These are phyloP conservation scores for Amanita brunnescens DNA, from an alignment of 768 basidiomycete species.

Conservation along the genomic window DNA sequence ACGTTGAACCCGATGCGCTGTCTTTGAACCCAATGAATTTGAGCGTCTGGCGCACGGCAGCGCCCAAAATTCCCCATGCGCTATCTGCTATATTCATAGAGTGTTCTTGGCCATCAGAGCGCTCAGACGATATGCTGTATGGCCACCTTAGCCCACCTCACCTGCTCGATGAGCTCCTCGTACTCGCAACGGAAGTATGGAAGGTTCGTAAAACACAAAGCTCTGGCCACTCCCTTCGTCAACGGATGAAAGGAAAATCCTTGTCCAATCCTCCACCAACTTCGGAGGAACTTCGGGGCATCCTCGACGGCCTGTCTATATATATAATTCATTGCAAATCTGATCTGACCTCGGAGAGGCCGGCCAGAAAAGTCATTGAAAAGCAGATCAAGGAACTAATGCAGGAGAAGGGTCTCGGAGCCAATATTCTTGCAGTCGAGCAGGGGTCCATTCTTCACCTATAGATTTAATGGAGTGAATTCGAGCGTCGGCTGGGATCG, in stretches of 20 bases:
- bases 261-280: conserved; percentile 12
- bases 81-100: conserved; percentile 88
- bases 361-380: conserved; percentile 60
- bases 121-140: conserved; percentile 59
- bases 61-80: conserved; percentile 58
- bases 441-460: conserved; percentile 60
- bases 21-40: conserved; percentile 50
- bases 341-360: conserved; percentile 49
- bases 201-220: conserved; percentile 19
- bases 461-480: conserved; percentile 37
- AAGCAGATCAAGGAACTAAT: conserved; percentile 64
- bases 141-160: conserved; percentile 85
- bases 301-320: conserved; percentile 54
- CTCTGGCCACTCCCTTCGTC: conserved; percentile 23
- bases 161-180: conserved; percentile 63
- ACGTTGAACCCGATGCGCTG: conserved; percentile 81
- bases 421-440: conserved; percentile 58
- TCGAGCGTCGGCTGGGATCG: neutral
- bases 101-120: conserved; percentile 78
- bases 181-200: conserved; percentile 62
- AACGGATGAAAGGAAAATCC: conserved; percentile 23
- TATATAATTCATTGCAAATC: conserved; percentile 81
- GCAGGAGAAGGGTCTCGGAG: conserved; percentile 53
- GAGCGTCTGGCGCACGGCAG: conserved; percentile 76
- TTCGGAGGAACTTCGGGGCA: conserved; percentile 38